Percentiles rank a stretch among this genome's conserved stretches.
phyloP scores from a whole-genome alignment of 345 rosid species.

The Hibiscus mutabilis region DNA sequence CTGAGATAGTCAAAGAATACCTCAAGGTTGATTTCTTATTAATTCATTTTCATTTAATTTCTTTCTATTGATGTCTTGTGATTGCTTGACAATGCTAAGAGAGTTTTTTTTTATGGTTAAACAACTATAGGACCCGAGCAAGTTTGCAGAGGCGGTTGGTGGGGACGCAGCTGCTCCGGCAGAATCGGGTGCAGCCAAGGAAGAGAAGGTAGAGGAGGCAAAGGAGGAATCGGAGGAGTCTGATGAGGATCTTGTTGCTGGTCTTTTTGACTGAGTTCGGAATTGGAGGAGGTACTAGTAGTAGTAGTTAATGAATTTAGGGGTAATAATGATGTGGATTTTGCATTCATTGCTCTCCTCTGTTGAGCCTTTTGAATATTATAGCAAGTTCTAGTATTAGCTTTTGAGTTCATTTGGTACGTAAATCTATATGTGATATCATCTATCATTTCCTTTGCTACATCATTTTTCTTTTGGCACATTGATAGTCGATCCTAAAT shows the following conservation, averaged over 20 bases:
- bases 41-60: background rate
- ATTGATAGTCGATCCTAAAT: too few species aligned
- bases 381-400: background rate
- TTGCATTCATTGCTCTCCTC: background rate
- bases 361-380: background rate
- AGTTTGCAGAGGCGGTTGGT: constrained; percentile 36
- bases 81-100: background rate
- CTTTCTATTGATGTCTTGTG: background rate
- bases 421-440: background rate
- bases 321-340: background rate
- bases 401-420: background rate
- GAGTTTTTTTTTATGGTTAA: background rate
- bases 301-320: background rate
- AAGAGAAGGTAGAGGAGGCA: constrained; percentile 26
- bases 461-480: background rate
- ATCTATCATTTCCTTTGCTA: background rate
- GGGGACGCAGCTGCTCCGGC: constrained; percentile 6
- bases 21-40: constrained; percentile 20
- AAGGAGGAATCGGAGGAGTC: constrained; percentile 36
- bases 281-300: background rate
- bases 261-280: constrained; percentile 25
- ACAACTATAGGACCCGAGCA: constrained; percentile 38
- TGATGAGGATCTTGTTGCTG: constrained; percentile 30
- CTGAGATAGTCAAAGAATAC: constrained; percentile 41
- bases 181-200: constrained; percentile 16